Conservation (phyloP, 1,284 basidiomycete genomes). For the Takashimella tepidaria region DNA sequence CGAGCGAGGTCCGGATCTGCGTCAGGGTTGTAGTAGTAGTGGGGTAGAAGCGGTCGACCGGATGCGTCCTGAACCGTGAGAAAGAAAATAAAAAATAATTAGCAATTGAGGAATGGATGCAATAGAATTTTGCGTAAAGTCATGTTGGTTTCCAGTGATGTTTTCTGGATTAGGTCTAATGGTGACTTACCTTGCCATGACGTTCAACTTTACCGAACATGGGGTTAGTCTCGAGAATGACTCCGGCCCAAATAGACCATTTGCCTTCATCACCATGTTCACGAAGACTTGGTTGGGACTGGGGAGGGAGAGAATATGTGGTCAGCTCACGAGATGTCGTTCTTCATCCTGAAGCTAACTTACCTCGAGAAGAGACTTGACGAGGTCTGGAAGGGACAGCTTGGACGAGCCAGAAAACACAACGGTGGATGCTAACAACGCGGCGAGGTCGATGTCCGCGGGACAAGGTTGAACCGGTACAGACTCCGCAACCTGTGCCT, state of each 20-base stretch:
- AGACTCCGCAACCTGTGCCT: slow-evolving; percentile 1
- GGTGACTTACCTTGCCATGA: slow-evolving; percentile 44
- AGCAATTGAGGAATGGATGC: no score
- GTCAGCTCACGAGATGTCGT: slow-evolving; percentile 1
- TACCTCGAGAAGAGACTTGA: slow-evolving; percentile 46
- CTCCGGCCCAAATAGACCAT: slow-evolving; percentile 40
- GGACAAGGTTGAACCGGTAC: slow-evolving; percentile 23
- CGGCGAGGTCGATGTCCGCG: slow-evolving; percentile 35
- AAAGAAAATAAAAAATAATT: no score
- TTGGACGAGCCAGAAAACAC: slow-evolving; percentile 49
- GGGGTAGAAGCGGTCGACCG: slow-evolving; percentile 44
- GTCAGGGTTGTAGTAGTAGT: slow-evolving; percentile 47
- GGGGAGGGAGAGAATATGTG: neutral
- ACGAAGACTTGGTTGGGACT: slow-evolving; percentile 43
- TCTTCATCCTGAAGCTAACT: slow-evolving; percentile 16
- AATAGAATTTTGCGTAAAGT: no score
- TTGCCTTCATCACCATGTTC: slow-evolving; percentile 31
- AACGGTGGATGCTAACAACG: slow-evolving; percentile 45
- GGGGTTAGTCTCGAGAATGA: slow-evolving; percentile 33
- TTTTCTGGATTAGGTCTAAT: no score
- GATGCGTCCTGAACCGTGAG: slow-evolving; percentile 42
- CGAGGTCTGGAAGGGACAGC: slow-evolving; percentile 43
- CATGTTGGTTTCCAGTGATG: no score
- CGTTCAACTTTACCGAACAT: slow-evolving; percentile 49
- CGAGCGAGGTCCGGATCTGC: slow-evolving; percentile 42